phyloP scores from a whole-genome alignment of 2,329 filamentous ascomycete genomes.

The Dactylellina cionopaga region DNA sequence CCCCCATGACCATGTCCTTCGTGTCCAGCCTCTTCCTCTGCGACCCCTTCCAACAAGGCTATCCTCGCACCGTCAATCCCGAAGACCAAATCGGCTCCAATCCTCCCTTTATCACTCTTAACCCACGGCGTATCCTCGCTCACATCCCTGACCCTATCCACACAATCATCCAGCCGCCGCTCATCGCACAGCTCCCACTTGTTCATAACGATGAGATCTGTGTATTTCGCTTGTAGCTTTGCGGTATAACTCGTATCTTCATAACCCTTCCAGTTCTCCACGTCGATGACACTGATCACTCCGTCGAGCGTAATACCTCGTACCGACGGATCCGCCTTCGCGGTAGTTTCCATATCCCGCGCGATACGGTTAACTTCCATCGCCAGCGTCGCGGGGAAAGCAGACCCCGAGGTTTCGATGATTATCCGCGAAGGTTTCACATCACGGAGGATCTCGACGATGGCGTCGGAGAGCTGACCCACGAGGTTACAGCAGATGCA shows the following conservation, averaged over 20 bases:
- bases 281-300: conserved; percentile 88
- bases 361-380: conserved; percentile 87
- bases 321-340: conserved; percentile 4
- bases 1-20: conserved; percentile 55
- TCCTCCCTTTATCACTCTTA: conserved; percentile 82
- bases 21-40: conserved; percentile 60
- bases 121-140: conserved; percentile 79
- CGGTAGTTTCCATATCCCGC: conserved; percentile 68
- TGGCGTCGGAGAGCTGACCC: conserved; percentile 83
- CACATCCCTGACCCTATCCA: conserved; percentile 74
- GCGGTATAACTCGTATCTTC: conserved; percentile 91
- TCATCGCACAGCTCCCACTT: conserved; percentile 87
- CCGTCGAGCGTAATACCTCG: conserved; percentile 81
- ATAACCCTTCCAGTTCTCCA: conserved; percentile 94
- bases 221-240: conserved; percentile 86
- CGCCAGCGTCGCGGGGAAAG: conserved; percentile 86
- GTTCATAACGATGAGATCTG: conserved; percentile 89
- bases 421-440: conserved; percentile 81
- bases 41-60: conserved; percentile 63
- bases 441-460: conserved; percentile 73
- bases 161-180: conserved; percentile 72
- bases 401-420: conserved; percentile 89
- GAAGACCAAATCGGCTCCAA: conserved; percentile 81
- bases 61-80: conserved; percentile 83
- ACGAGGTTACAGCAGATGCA: conserved; percentile 97